phyloP scores from a whole-genome alignment of 352 stramenopile species.

The Phytophthora tentaculata region DNA sequence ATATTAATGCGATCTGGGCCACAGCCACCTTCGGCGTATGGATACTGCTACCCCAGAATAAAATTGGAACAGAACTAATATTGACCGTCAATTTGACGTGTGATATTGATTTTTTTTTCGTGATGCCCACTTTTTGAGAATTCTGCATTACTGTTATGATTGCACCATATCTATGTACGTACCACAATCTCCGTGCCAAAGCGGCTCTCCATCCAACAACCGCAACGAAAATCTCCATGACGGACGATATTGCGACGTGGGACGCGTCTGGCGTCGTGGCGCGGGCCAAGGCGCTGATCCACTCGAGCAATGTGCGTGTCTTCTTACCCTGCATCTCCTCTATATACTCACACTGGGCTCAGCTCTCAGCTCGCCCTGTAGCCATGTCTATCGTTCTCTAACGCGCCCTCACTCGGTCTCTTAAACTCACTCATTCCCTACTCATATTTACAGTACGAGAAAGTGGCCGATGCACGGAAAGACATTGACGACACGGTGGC shows the following conservation, averaged over 20 bases:
- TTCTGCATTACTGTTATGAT: too few species aligned
- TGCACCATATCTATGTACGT: too few species aligned
- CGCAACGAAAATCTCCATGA: constrained; percentile 20
- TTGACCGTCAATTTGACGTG: too few species aligned
- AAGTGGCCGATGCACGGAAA: constrained; percentile 65
- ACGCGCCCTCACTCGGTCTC: neutral
- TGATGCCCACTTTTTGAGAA: too few species aligned
- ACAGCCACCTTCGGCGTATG: too few species aligned
- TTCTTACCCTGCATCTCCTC: constrained; percentile 6
- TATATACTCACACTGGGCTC: neutral
- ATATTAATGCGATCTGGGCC: too few species aligned
- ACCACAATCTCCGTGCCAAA: neutral
- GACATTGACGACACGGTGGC: constrained; percentile 54
- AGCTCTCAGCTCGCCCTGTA: constrained; percentile 14
- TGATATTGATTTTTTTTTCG: too few species aligned
- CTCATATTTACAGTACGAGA: constrained; percentile 59
- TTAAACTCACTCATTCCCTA: neutral
- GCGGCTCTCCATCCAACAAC: constrained; percentile 26
- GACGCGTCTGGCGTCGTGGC: constrained; percentile 58
- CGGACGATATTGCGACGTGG: constrained; percentile 51
- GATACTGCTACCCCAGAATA: too few species aligned
- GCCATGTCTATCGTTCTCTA: constrained; percentile 2
- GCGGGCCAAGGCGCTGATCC: constrained; percentile 71
- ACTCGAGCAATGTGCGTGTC: constrained; percentile 77
- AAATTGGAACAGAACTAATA: too few species aligned